Base-by-base conservation (phyloP, 2,329 filamentous ascomycete species). In the Hymenoscyphus salicellus region DNA sequence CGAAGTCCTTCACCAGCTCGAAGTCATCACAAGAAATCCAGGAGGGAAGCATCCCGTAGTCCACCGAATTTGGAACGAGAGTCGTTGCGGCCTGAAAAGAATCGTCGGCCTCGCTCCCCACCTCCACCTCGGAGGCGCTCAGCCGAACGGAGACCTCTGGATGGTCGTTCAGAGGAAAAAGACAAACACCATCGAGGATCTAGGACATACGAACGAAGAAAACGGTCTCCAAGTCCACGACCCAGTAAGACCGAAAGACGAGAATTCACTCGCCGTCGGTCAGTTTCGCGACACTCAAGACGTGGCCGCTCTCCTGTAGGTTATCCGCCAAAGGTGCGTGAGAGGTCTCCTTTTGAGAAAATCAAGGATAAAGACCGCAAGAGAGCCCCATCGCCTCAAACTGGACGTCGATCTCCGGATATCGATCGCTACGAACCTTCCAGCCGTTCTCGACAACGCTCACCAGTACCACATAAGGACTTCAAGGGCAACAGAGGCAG, bases 1-100 rank as follows among this genome's bases (percentile, higher is more conserved):
- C 71, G 74, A 61, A 76, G 74, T 55, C 72, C 72, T 49, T 76
- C 75, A 23, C 71, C 70, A 38, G 57, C 65, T 60, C 73, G 74
- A 59, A 72, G 69, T 58, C 73, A 75, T 65, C 73, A 72, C 58
- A 76, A 75, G 64, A 74, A 73, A 61, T 73, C 72, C 23, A 73
- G 71, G 56, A 67, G 73, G 64, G 70, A 62, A 26, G 61, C 62
- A 61, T 74, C 74, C 58, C 72, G 70, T 36, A 77, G 75, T 63
- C 74, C 73, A 56, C 64, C 68, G 43, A 69, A 72, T 52, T 59
- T 65, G 28, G 71, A 74, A 36, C 65, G 68, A 60, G 67, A 61
- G 14, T 64, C 64, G 33, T 71, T 70, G 26, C 66, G 72, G 49
- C 60, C 65, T 32, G 73, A 75, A 26, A 72, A 67, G 61, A 71